phyloP scores from a whole-genome alignment of 2,329 filamentous ascomycete genomes.

The Tolypocladium ophioglossoides region DNA sequence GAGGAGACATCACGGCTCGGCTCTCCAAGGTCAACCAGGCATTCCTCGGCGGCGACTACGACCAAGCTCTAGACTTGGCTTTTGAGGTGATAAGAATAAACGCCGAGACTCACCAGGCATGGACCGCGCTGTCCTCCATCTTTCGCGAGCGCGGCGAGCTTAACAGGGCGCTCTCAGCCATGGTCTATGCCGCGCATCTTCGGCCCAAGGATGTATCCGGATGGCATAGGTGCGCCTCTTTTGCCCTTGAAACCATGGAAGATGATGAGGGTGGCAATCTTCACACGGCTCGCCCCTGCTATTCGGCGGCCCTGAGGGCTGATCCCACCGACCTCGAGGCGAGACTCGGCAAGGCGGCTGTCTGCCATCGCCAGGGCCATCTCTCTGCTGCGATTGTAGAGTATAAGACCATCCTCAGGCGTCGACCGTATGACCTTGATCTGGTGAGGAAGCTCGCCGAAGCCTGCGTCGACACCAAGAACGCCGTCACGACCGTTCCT shows the following conservation, averaged over 20 bases:
- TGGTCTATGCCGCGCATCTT: slow-evolving; percentile 52
- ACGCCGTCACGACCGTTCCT: slow-evolving; percentile 25
- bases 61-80: slow-evolving; percentile 46
- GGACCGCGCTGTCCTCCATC: slow-evolving; percentile 50
- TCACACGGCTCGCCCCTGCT: slow-evolving; percentile 47
- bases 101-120: slow-evolving; percentile 55
- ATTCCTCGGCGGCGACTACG: slow-evolving; percentile 52
- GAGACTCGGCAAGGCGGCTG: slow-evolving; percentile 47
- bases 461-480: slow-evolving; percentile 41
- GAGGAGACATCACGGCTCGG: slow-evolving; percentile 59
- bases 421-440: slow-evolving; percentile 41
- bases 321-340: slow-evolving; percentile 47
- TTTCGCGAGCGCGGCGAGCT: slow-evolving; percentile 49
- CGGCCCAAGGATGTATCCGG: slow-evolving; percentile 47
- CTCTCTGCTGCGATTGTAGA: slow-evolving; percentile 43
- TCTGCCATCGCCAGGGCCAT: slow-evolving; percentile 45
- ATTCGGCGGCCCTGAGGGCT: slow-evolving; percentile 46
- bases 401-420: slow-evolving; percentile 43
- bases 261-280: slow-evolving; percentile 37
- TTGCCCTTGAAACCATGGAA: slow-evolving; percentile 39
- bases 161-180: slow-evolving; percentile 46
- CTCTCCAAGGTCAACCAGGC: slow-evolving; percentile 57
- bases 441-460: slow-evolving; percentile 46
- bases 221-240: slow-evolving; percentile 50
- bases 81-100: slow-evolving; percentile 59